Conservation (phyloP, 164 flowering plant species). For the Vitis cinerea region DNA sequence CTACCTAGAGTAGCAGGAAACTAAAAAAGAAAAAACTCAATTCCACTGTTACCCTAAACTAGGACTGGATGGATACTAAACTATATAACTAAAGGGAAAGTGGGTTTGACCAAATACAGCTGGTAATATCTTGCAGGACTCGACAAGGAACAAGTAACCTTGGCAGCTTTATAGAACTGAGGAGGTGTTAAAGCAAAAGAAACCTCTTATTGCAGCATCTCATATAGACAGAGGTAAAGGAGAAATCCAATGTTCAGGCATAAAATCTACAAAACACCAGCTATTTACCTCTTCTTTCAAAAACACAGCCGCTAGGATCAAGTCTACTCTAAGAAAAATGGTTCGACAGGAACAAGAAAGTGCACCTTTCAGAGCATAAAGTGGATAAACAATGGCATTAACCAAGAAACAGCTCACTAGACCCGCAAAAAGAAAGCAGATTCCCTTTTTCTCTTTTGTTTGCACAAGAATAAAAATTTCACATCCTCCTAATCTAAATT, state of each 20-base stretch:
- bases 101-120: conserved; percentile 56
- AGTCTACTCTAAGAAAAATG: conserved; percentile 34
- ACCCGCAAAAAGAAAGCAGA: conserved; percentile 67
- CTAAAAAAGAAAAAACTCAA: conserved; percentile 8
- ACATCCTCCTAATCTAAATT: conserved; percentile 13
- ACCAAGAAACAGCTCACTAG: conserved; percentile 65
- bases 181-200: conserved; percentile 65
- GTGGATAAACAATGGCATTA: conserved; percentile 56
- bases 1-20: too few species aligned
- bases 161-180: conserved; percentile 77
- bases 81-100: conserved; percentile 37
- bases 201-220: conserved; percentile 54
- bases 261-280: conserved; percentile 55
- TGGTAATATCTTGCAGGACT: conserved; percentile 70
- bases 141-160: conserved; percentile 75
- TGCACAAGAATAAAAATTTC: conserved; percentile 13
- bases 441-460: conserved; percentile 55
- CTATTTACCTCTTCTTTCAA: conserved; percentile 32
- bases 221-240: conserved; percentile 40
- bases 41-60: conserved; percentile 23
- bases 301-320: conserved; percentile 42
- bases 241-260: conserved; percentile 59
- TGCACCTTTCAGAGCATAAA: conserved; percentile 93
- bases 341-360: conserved; percentile 62
- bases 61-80: conserved; percentile 16